These are phyloP conservation scores for Cudoniella acicularis DNA, from an alignment of 495 filamentous ascomycete genomes.

Conservation along the genomic window DNA sequence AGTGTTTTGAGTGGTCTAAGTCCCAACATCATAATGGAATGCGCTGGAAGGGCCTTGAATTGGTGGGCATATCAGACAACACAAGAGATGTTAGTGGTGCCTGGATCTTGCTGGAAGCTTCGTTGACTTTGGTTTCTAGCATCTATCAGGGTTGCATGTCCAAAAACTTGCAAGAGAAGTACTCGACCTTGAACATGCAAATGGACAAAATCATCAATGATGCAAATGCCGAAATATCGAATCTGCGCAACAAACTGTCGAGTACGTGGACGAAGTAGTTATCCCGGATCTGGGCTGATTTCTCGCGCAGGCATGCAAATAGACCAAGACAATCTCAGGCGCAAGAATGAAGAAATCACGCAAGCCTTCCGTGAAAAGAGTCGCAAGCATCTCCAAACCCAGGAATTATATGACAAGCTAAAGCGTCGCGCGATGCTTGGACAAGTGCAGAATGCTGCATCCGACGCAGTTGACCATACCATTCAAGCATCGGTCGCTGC, in stretches of 20 bases:
- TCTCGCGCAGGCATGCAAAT: conserved; percentile 55
- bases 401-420: conserved; percentile 79
- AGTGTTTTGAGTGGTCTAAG: conserved; percentile 82
- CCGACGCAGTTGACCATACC: conserved; percentile 59
- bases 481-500: conserved; percentile 33
- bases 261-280: not conserved
- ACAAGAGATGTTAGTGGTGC: conserved; percentile 71
- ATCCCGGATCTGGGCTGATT: conserved; percentile 5
- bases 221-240: conserved; percentile 74
- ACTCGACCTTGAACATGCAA: conserved; percentile 60
- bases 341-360: conserved; percentile 73
- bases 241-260: conserved; percentile 53
- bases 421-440: conserved; percentile 69
- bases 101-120: not conserved
- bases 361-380: conserved; percentile 69
- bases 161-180: conserved; percentile 73
- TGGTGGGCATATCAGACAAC: conserved; percentile 93
- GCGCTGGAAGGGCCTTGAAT: conserved; percentile 72
- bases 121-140: conserved; percentile 38
- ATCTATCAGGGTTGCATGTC: conserved; percentile 77
- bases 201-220: conserved; percentile 79
- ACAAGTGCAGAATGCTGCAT: conserved; percentile 67
- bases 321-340: conserved; percentile 62
- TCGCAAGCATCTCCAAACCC: conserved; percentile 69
- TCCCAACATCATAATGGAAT: conserved; percentile 86